Conservation (phyloP, 352 stramenopile genomes). For the Globisporangium emineosum region DNA sequence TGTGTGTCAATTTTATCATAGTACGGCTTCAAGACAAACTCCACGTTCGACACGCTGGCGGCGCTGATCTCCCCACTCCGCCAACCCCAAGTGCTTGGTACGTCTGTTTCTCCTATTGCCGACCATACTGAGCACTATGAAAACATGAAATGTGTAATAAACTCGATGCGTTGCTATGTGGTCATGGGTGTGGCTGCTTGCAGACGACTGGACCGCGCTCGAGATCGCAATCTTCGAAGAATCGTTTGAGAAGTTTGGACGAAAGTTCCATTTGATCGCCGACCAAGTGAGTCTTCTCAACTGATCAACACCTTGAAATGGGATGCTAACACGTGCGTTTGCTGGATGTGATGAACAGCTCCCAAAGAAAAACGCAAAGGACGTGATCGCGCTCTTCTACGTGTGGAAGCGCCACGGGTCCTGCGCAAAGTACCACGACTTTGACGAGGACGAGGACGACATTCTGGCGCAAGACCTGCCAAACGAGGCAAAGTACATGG, state of each 20-base stretch:
- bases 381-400: slow-evolving; percentile 83
- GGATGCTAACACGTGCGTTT: neutral
- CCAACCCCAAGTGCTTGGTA: slow-evolving; percentile 67
- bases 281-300: slow-evolving; percentile 37
- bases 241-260: slow-evolving; percentile 66
- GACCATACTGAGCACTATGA: too few species aligned
- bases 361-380: slow-evolving; percentile 50
- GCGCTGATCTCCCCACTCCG: slow-evolving; percentile 67
- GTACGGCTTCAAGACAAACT: slow-evolving; percentile 65
- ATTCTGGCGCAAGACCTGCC: slow-evolving; percentile 53
- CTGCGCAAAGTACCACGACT: slow-evolving; percentile 33
- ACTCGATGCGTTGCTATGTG: neutral
- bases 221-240: slow-evolving; percentile 82
- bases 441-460: slow-evolving; percentile 45
- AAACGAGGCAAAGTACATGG: slow-evolving; percentile 50
- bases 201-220: slow-evolving; percentile 73
- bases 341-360: slow-evolving; percentile 31
- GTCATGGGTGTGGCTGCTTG: slow-evolving; percentile 1
- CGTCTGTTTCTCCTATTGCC: neutral
- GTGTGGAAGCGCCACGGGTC: slow-evolving; percentile 84
- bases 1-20: slow-evolving; percentile 17
- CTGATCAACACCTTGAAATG: slow-evolving; percentile 37
- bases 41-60: slow-evolving; percentile 66
- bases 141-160: neutral
- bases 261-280: slow-evolving; percentile 76